phyloP scores from a whole-genome alignment of 176 grass and related monocot species.

The Avena atlantica region DNA sequence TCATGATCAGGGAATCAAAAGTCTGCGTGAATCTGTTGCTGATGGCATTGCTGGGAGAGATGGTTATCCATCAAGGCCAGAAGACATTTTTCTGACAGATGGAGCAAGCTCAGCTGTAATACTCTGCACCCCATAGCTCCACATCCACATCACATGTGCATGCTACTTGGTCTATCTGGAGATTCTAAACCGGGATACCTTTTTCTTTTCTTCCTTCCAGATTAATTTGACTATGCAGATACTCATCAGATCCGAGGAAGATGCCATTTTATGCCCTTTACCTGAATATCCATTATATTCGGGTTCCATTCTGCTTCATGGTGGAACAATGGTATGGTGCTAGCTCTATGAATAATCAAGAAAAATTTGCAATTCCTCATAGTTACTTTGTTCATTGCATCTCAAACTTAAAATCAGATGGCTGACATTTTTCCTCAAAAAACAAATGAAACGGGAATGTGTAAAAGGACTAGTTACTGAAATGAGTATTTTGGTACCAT shows the following conservation, averaged over 20 bases:
- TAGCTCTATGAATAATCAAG: background rate
- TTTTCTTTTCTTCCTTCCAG: slow-evolving; percentile 30
- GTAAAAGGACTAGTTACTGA: background rate
- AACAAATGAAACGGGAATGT: background rate
- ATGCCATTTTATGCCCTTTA: slow-evolving; percentile 75
- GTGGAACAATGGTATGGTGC: slow-evolving; percentile 69
- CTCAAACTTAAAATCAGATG: background rate
- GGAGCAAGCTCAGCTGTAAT: slow-evolving; percentile 72
- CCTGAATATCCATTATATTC: slow-evolving; percentile 86
- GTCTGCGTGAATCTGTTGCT: slow-evolving; percentile 66
- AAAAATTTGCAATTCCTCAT: background rate
- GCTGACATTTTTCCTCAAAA: background rate
- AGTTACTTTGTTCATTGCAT: background rate
- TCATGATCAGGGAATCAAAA: slow-evolving; percentile 57
- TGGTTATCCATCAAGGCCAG: slow-evolving; percentile 58
- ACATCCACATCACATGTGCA: background rate
- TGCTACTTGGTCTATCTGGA: background rate
- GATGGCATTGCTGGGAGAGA: slow-evolving; percentile 65
- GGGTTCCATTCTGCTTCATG: slow-evolving; percentile 72
- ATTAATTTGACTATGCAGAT: slow-evolving; percentile 76
- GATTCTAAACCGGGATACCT: background rate
- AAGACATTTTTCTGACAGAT: slow-evolving; percentile 78
- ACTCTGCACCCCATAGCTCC: slow-evolving; percentile 15
- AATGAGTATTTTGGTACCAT: slow-evolving; percentile 47
- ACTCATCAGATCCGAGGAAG: slow-evolving; percentile 72